phyloP scores from a whole-genome alignment of 495 filamentous ascomycete species.

The Penicillium lividum region DNA sequence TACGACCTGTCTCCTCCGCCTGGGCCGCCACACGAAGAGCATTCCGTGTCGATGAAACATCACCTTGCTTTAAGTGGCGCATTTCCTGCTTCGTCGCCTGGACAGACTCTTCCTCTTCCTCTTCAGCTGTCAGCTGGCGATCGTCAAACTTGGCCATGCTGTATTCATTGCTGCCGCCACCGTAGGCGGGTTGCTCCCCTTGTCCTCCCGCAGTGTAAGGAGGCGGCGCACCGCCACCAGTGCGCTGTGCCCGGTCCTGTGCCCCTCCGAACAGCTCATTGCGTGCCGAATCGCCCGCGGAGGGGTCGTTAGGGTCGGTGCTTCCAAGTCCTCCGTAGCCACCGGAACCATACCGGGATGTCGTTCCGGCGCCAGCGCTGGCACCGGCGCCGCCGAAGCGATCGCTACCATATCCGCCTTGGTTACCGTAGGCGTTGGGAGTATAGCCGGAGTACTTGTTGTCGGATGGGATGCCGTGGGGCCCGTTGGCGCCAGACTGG shows the following conservation, averaged over 20 bases:
- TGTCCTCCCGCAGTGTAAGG: conserved; percentile 42
- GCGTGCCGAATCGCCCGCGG: conserved; percentile 52
- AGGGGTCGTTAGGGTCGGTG: conserved; percentile 54
- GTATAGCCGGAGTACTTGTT: conserved; percentile 56
- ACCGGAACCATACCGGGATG: conserved; percentile 56
- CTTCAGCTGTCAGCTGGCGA: conserved; percentile 73
- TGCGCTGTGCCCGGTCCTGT: conserved; percentile 49
- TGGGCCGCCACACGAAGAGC: conserved; percentile 65
- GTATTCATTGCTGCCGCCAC: conserved; percentile 48
- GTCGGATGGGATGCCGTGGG: conserved; percentile 45
- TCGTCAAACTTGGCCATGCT: conserved; percentile 64
- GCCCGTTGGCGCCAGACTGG: conserved; percentile 18
- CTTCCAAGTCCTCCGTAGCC: conserved; percentile 74
- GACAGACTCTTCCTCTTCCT: conserved; percentile 70
- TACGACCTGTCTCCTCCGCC: conserved; percentile 69
- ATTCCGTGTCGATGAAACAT: conserved; percentile 70
- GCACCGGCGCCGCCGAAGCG: conserved; percentile 51
- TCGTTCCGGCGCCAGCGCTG: conserved; percentile 28
- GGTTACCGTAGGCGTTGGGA: conserved; percentile 61
- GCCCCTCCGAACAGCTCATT: conserved; percentile 68
- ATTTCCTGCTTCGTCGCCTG: conserved; percentile 72
- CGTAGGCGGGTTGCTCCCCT: conserved; percentile 36
- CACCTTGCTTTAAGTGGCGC: conserved; percentile 70
- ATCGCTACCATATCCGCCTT: conserved; percentile 65
- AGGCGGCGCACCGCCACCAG: conserved; percentile 34